Conservation (phyloP, 164 flowering plant genomes). For the Tetracentron sinense region DNA sequence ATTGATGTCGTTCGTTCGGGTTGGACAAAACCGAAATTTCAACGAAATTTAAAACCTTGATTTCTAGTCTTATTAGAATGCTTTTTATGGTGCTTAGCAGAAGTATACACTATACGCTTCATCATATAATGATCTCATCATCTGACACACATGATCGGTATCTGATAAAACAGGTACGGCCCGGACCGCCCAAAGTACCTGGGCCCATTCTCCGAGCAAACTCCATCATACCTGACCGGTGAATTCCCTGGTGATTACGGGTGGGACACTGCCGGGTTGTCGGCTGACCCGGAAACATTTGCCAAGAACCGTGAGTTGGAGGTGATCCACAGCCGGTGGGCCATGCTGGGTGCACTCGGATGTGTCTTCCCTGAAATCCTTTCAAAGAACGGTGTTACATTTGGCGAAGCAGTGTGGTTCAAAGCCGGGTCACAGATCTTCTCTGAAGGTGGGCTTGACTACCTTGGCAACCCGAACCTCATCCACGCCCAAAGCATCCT, state of each 20-base stretch:
- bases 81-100: too few species aligned
- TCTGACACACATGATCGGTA: background rate
- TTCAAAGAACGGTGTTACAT: conserved; percentile 54
- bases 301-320: conserved; percentile 73
- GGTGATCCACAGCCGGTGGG: conserved; percentile 70
- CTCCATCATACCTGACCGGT: conserved; percentile 67
- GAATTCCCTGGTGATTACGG: conserved; percentile 72
- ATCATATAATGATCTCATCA: background rate
- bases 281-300: conserved; percentile 73
- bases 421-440: conserved; percentile 69
- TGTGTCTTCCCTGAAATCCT: conserved; percentile 71
- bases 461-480: conserved; percentile 67
- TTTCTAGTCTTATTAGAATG: too few species aligned
- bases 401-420: conserved; percentile 74
- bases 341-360: conserved; percentile 66
- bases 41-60: too few species aligned
- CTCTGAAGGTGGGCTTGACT: conserved; percentile 68
- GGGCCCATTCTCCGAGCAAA: conserved; percentile 75
- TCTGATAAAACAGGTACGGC: conserved; percentile 45
- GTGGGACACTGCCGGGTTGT: conserved; percentile 69
- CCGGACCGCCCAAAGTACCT: conserved; percentile 64
- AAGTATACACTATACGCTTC: too few species aligned
- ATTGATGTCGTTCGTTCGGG: too few species aligned
- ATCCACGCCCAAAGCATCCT: conserved; percentile 72
- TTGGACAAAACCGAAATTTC: too few species aligned